Percentiles rank a stretch among this genome's conserved stretches.
phyloP scores from a whole-genome alignment of 495 filamentous ascomycete species.

The Hypoxylon trugodes region DNA sequence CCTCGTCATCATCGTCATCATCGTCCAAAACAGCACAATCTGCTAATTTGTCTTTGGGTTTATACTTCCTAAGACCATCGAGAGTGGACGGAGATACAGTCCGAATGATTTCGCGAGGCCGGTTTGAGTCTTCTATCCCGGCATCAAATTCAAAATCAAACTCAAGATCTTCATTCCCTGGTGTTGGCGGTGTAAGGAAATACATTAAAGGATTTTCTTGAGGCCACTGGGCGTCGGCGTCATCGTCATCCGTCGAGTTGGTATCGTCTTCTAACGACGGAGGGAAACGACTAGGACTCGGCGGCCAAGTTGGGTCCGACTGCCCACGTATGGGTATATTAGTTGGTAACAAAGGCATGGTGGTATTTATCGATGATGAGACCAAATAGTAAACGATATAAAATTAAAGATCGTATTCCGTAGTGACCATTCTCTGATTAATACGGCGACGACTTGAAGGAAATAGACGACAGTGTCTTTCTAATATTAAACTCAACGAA shows the following conservation, averaged over 20 bases:
- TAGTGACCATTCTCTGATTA: constrained; percentile 23
- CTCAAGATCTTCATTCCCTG: constrained; percentile 45
- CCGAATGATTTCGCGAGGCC: constrained; percentile 50
- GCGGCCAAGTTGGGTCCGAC: constrained; percentile 44
- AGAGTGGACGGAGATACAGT: constrained; percentile 59
- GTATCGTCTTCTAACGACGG: constrained; percentile 49
- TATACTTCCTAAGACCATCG: constrained; percentile 54
- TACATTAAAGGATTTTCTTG: constrained; percentile 58
- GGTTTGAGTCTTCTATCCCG: constrained; percentile 58
- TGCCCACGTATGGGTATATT: constrained; percentile 30
- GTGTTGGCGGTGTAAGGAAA: constrained; percentile 57
- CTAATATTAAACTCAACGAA: constrained; percentile 31
- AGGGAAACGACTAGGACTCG: constrained; percentile 46
- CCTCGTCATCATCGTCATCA: constrained; percentile 45
- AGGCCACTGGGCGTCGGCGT: constrained; percentile 47
- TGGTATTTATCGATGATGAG: constrained; percentile 23
- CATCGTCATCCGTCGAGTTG: constrained; percentile 49
- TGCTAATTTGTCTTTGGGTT: constrained; percentile 41
- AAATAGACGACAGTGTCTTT: constrained; percentile 26
- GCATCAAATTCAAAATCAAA: constrained; percentile 60
- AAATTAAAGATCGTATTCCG: constrained; percentile 18
- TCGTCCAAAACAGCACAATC: constrained; percentile 48
- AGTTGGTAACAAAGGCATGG: constrained; percentile 40
- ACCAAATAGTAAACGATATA: neutral
- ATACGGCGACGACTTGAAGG: neutral